Evolutionary conservation across 345 rosid genomes (phyloP).

Genomic region (Conringia planisiliqua): DNA sequence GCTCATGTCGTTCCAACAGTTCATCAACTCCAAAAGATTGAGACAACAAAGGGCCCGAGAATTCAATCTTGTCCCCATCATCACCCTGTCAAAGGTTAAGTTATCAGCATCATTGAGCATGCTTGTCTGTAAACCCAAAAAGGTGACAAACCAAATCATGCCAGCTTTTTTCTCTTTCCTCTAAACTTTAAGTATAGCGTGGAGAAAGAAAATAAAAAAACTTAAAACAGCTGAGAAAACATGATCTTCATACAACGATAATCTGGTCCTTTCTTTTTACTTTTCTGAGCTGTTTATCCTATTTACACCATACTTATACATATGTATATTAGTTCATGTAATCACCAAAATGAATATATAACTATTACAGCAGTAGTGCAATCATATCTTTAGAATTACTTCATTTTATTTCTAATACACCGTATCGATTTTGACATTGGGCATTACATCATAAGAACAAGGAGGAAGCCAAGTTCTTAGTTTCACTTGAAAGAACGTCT

Average conservation of each 20-base stretch:
- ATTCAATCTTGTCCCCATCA: slow-evolving; percentile 71
- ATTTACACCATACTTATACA: background rate
- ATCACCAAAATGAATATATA: background rate
- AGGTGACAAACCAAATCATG: slow-evolving; percentile 21
- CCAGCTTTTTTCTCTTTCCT: slow-evolving; percentile 26
- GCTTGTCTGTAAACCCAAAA: slow-evolving; percentile 19
- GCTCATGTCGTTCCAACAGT: slow-evolving; percentile 71
- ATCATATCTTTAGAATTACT: background rate
- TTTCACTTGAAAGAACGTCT: slow-evolving; percentile 3
- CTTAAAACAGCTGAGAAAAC: slow-evolving; percentile 22
- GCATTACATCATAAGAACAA: background rate
- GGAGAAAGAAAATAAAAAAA: background rate
- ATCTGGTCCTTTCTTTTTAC: slow-evolving; percentile 1
- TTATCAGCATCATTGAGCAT: slow-evolving; percentile 34
- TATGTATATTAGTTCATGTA: background rate
- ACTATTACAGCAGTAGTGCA: background rate
- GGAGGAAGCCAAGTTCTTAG: slow-evolving; percentile 10
- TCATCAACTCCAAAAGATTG: slow-evolving; percentile 71
- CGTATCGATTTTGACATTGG: slow-evolving; percentile 11
- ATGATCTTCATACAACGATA: slow-evolving; percentile 21
- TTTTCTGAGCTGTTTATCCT: slow-evolving; percentile 10
- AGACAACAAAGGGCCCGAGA: slow-evolving; percentile 83
- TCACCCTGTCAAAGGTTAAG: slow-evolving; percentile 51
- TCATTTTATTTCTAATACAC: background rate
- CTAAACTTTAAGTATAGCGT: slow-evolving; percentile 17